Evolutionary conservation across 2,329 filamentous ascomycete genomes (phyloP), one percentile per base, ranked within the genome.

Genomic region (Exutisphaerella laricina): DNA sequence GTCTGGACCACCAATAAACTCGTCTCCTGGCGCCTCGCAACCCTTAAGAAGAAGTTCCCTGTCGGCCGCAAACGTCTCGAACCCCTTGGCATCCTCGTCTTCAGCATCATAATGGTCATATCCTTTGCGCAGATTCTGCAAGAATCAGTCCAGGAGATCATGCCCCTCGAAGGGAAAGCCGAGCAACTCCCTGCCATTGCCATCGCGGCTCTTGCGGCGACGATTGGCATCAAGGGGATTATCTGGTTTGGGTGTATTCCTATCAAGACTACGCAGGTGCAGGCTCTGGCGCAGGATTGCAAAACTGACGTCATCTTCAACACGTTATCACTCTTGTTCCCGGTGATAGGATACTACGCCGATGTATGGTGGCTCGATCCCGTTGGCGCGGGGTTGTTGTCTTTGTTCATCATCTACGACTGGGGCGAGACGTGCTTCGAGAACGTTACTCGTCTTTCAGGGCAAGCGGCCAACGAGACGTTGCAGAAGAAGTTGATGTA

Each of bases 301-400:
- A 78, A 80, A 58, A 78, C 75, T 0, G 78, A 82, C 48, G 77
- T 82, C 13, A 69, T 78, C 51, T 82, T 82, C 66, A 82, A 82
- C 57, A 77, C 77, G 0, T 69, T 80, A 5, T 80, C 77, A 10
- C 71, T 82, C 1, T 66, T 79, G 6, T 82, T 82, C 53, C 78
- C 78, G 0, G 66, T 81, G 20, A 72, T 84, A 37, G 81, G 81
- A 5, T 69, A 75, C 52, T 68, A 75, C 36, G 67, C 74, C 3
- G 59, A 75, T 17, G 56, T 82, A 10, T 85, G 81, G 80, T 84
- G 80, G 80, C 69, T 85, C 10, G 81, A 85, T 57, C 74, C 74
- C 5, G 67, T 75, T 0, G 81, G 80, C 41, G 81, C 80, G 3
- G 73, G 75, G 0, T 55, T 83, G 0, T 67, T 85, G 0, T 82